Base-by-base conservation (phyloP, 2,329 filamentous ascomycete genomes). In the Exserohilum turcica region DNA sequence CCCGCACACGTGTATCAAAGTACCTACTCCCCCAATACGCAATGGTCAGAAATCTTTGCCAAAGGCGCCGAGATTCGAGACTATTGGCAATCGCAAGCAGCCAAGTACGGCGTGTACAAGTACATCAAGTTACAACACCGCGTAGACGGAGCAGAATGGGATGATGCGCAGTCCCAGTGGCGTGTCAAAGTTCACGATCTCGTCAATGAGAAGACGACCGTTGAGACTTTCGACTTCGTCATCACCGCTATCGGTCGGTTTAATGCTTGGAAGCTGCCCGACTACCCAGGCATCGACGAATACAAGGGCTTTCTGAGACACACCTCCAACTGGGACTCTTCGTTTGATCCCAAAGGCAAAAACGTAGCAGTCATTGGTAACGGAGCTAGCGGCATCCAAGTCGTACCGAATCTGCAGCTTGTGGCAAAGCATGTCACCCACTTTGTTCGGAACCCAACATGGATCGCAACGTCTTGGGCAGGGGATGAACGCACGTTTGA, bases 301-400 rank as follows among this genome's bases (percentile, higher is more conserved):
- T 72, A 63, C 52, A 63, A 64, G 44, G 71, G 71, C 2, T 56
- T 66, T 27, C 31, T 72, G 3, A 45, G 66, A 36, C 71, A 73
- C 32, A 68, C 67, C 1, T 68, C 70, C 2, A 66, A 68, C 13
- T 73, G 68, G 71, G 67, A 70, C 31, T 44, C 43, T 13, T 55
- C 68, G 0, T 83, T 75, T 70, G 85, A 78, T 69, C 78, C 86
- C 56, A 76, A 78, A 0, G 78, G 77, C 56, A 88, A 88, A 65
- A 78, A 78, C 8, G 79, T 84, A 40, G 86, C 82, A 6, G 79
- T 88, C 48, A 84, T 89, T 39, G 86, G 86, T 10, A 88, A 85
- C 0, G 86, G 86, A 5, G 82, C 85, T 0, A 83, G 83, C 0
- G 86, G 85, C 0, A 81, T 88, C 1, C 86, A 88, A 60, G 79